Conservation (phyloP, 176 grass and related monocot genomes). For the Zizania latifolia region DNA sequence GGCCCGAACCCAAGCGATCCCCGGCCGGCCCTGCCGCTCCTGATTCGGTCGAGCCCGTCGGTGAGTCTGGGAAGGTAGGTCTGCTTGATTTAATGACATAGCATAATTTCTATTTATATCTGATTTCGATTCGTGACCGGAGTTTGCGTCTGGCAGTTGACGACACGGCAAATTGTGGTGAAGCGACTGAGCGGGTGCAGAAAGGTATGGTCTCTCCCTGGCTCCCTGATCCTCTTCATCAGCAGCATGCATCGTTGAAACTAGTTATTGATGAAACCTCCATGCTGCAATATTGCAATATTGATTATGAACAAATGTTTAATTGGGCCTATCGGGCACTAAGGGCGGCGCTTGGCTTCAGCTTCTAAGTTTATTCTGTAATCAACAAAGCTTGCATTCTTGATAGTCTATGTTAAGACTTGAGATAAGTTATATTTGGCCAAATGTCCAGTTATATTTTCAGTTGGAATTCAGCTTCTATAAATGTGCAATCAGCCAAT, state of each 20-base stretch:
- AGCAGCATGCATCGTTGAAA: neutral
- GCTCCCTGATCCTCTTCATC: neutral
- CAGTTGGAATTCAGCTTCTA: neutral
- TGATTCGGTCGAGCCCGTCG: neutral
- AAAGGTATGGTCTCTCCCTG: conserved; percentile 46
- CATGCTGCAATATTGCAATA: neutral
- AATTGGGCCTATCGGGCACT: neutral
- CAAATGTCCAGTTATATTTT: neutral
- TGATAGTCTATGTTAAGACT: neutral
- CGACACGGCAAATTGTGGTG: conserved; percentile 47
- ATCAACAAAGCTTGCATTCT: neutral
- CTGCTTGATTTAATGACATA: neutral
- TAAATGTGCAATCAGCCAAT: neutral
- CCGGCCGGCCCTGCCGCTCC: neutral
- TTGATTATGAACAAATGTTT: neutral
- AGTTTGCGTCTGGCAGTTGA: conserved; percentile 35
- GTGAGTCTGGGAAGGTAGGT: conserved; percentile 30
- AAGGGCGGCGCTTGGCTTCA: neutral
- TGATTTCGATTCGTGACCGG: neutral
- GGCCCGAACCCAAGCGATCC: conserved; percentile 52
- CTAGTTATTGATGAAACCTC: neutral
- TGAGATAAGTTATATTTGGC: neutral
- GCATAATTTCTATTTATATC: neutral
- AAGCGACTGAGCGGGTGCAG: conserved; percentile 60
- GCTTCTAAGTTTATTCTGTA: neutral